Percentiles rank a stretch among this genome's conserved stretches.
Evolutionary conservation across 768 basidiomycete species (phyloP).

Genomic region (Russula emetica): DNA sequence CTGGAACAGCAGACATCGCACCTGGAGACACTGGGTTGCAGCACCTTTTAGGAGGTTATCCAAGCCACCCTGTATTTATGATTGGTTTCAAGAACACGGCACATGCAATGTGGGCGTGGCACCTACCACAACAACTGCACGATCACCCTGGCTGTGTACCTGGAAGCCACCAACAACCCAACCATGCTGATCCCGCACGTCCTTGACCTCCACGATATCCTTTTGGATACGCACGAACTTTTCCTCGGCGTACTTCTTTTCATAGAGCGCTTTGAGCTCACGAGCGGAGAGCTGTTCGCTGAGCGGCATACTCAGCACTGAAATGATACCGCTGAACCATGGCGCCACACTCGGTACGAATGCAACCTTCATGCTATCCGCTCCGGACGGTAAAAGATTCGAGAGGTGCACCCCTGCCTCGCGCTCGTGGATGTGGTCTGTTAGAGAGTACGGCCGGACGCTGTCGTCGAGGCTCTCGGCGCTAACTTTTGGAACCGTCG

Average conservation of each 20-base stretch:
- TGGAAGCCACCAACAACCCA: slow-evolving; percentile 93
- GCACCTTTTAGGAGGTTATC: slow-evolving; percentile 98
- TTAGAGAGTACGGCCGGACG: slow-evolving; percentile 81
- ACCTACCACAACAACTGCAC: slow-evolving; percentile 91
- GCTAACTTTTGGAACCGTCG: slow-evolving; percentile 76
- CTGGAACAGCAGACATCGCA: slow-evolving; percentile 35
- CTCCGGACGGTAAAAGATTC: slow-evolving; percentile 42
- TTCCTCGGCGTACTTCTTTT: slow-evolving; percentile 73
- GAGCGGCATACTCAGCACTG: slow-evolving; percentile 80
- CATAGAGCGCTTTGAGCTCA: slow-evolving; percentile 70
- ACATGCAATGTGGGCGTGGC: slow-evolving; percentile 9
- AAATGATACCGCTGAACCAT: slow-evolving; percentile 96
- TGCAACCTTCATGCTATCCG: slow-evolving; percentile 52
- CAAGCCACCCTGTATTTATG: slow-evolving; percentile 69
- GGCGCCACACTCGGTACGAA: slow-evolving; percentile 86
- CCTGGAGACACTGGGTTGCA: slow-evolving; percentile 97
- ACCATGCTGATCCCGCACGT: slow-evolving; percentile 80
- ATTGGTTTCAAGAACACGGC: neutral
- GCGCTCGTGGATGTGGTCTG: slow-evolving; percentile 98
- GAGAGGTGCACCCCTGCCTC: slow-evolving; percentile 87
- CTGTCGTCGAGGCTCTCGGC: slow-evolving; percentile 71
- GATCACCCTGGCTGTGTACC: slow-evolving; percentile 80
- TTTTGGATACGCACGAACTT: slow-evolving; percentile 63
- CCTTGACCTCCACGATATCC: slow-evolving; percentile 66
- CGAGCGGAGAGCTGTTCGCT: slow-evolving; percentile 58